A percentile compares a stretch with the other conserved stretches of the same genome.
Evolutionary conservation across 1,284 basidiomycete genomes (phyloP).

Genomic region (Chalciporus sp.): DNA sequence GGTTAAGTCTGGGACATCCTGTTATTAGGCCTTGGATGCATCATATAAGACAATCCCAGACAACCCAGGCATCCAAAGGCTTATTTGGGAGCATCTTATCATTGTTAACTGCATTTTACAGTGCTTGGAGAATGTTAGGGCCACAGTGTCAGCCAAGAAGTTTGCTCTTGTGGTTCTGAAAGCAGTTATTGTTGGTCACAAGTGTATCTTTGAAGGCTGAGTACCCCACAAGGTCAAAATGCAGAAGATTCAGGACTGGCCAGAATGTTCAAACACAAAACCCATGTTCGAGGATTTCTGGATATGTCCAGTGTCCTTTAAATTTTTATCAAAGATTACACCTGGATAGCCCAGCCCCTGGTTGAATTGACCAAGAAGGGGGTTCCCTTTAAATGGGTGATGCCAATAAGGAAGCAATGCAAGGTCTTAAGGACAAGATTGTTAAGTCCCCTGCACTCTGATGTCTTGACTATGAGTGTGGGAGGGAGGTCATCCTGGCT

Average conservation of each 20-base stretch:
- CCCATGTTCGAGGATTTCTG: background rate
- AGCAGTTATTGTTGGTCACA: conserved; percentile 29
- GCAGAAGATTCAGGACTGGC: background rate
- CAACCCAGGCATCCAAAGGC: conserved; percentile 14
- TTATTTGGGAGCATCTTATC: conserved; percentile 28
- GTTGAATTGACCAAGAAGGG: conserved; percentile 31
- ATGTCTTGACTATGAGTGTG: conserved; percentile 36
- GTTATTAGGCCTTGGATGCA: background rate
- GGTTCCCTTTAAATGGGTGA: conserved; percentile 26
- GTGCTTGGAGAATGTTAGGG: conserved; percentile 20
- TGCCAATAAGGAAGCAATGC: conserved; percentile 21
- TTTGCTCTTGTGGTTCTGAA: conserved; percentile 19
- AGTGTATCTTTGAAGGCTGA: conserved; percentile 26
- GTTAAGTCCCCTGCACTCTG: conserved; percentile 21
- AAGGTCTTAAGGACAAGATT: conserved; percentile 32
- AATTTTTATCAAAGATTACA: conserved; percentile 33
- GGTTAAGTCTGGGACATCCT: background rate
- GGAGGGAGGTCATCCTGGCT: conserved; percentile 33
- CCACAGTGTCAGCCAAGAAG: conserved; percentile 32
- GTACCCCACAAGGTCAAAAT: background rate
- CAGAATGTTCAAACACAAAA: background rate
- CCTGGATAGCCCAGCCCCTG: conserved; percentile 26
- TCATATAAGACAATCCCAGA: background rate
- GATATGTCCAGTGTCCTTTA: background rate
- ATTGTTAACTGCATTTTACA: background rate